phyloP scores from a whole-genome alignment of 495 filamentous ascomycete genomes.

The Bacidia gigantensis region DNA sequence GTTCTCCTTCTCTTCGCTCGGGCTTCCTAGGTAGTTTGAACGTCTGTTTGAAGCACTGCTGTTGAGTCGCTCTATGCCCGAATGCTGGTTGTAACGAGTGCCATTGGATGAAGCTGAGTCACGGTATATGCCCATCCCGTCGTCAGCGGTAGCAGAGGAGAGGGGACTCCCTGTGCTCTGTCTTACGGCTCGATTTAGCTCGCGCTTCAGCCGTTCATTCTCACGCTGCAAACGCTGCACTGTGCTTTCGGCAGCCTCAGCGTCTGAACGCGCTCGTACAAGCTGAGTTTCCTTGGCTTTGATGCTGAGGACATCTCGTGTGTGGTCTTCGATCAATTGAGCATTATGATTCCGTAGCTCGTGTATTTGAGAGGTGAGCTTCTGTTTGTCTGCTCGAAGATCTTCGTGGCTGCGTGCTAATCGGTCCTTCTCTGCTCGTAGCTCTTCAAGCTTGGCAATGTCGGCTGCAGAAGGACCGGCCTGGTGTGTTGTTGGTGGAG shows the following conservation, averaged over 20 bases:
- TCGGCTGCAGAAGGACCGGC: conserved; percentile 57
- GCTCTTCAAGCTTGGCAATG: conserved; percentile 76
- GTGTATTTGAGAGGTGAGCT: conserved; percentile 61
- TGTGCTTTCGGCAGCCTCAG: conserved; percentile 71
- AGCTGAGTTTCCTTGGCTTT: conserved; percentile 98
- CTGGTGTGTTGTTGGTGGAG: conserved; percentile 22
- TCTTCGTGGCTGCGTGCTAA: conserved; percentile 60
- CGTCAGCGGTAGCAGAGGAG: conserved; percentile 30
- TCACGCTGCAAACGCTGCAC: conserved; percentile 75
- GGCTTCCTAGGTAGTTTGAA: conserved; percentile 36
- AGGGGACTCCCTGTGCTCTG: conserved; percentile 19
- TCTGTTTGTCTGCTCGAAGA: conserved; percentile 57
- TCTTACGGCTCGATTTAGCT: conserved; percentile 24
- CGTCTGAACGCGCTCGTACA: conserved; percentile 77
- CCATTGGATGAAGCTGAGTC: background rate
- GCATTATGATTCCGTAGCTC: conserved; percentile 93
- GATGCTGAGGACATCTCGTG: conserved; percentile 83
- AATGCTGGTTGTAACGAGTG: background rate
- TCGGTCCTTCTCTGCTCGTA: conserved; percentile 69
- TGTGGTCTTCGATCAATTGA: conserved; percentile 93
- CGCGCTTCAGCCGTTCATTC: conserved; percentile 85
- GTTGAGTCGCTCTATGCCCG: background rate
- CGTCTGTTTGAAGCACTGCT: conserved; percentile 15
- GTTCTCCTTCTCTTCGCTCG: conserved; percentile 78
- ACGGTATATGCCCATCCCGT: conserved; percentile 18